Conservation (phyloP, 148 eudicot species). For the Dianthus caryophyllus region DNA sequence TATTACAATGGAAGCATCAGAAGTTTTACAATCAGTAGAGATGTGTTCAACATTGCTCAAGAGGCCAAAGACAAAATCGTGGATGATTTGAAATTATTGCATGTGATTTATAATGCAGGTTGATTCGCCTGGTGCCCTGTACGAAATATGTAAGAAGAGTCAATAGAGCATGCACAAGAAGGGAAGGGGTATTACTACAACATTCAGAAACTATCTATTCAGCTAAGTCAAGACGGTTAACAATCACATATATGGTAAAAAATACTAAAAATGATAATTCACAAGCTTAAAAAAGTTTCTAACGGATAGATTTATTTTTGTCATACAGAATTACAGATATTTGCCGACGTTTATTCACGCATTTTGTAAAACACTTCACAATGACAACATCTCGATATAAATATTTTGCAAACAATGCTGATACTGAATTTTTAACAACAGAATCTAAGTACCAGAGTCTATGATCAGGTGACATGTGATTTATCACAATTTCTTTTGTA, state of each 20-base stretch:
- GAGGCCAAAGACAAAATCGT: not conserved
- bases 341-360: too few relatives aligned
- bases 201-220: not conserved
- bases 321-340: too few relatives aligned
- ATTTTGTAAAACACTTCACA: too few relatives aligned
- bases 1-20: constrained; percentile 19
- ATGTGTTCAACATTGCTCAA: constrained; percentile 10
- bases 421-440: too few relatives aligned
- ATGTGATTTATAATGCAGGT: constrained; percentile 13
- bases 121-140: constrained; percentile 10
- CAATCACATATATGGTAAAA: not conserved
- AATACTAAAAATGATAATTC: too few relatives aligned
- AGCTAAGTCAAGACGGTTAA: not conserved
- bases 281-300: too few relatives aligned
- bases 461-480: too few relatives aligned
- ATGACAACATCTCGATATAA: too few relatives aligned
- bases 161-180: not conserved
- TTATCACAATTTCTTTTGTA: too few relatives aligned
- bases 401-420: too few relatives aligned
- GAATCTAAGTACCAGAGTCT: too few relatives aligned
- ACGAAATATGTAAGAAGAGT: not conserved
- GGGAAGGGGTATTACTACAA: not conserved
- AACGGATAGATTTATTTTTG: too few relatives aligned
- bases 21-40: constrained; percentile 4
- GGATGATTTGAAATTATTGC: constrained; percentile 16